These are phyloP conservation scores for Punctularia strigosozonata DNA, from an alignment of 768 basidiomycete genomes.

Conservation along the genomic window DNA sequence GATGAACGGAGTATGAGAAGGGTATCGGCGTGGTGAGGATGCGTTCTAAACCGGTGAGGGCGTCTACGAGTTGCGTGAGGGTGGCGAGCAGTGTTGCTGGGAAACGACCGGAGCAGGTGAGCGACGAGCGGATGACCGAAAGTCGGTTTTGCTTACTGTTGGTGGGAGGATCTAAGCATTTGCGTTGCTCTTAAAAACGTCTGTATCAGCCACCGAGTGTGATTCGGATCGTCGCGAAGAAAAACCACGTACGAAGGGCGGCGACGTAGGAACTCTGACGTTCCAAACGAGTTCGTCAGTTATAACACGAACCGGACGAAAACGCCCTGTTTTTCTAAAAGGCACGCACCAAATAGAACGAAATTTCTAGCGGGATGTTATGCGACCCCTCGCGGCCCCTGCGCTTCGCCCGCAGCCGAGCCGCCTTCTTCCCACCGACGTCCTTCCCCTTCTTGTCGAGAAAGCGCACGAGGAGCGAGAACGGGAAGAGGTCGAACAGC, in stretches of 20 bases:
- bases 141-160: slow-evolving; percentile 30
- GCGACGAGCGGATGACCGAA: background rate
- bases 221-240: no score
- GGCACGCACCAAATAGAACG: slow-evolving; percentile 46
- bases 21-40: slow-evolving; percentile 71
- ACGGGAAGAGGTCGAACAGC: slow-evolving; percentile 57
- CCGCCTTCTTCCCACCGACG: slow-evolving; percentile 53
- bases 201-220: no score
- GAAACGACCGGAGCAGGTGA: slow-evolving; percentile 1
- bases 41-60: slow-evolving; percentile 57
- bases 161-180: slow-evolving; percentile 47
- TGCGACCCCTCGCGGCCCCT: slow-evolving; percentile 30
- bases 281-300: no score
- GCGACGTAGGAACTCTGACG: slow-evolving; percentile 67
- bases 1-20: slow-evolving; percentile 63
- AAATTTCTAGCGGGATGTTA: slow-evolving; percentile 60
- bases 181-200: no score
- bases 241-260: no score
- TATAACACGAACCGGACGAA: slow-evolving; percentile 5
- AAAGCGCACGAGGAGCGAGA: slow-evolving; percentile 41
- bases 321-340: background rate
- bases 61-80: slow-evolving; percentile 47
- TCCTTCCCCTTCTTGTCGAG: slow-evolving; percentile 35
- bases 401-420: slow-evolving; percentile 39
- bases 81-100: slow-evolving; percentile 35